phyloP scores from a whole-genome alignment of 352 stramenopile species.

The Phytophthora sp. region DNA sequence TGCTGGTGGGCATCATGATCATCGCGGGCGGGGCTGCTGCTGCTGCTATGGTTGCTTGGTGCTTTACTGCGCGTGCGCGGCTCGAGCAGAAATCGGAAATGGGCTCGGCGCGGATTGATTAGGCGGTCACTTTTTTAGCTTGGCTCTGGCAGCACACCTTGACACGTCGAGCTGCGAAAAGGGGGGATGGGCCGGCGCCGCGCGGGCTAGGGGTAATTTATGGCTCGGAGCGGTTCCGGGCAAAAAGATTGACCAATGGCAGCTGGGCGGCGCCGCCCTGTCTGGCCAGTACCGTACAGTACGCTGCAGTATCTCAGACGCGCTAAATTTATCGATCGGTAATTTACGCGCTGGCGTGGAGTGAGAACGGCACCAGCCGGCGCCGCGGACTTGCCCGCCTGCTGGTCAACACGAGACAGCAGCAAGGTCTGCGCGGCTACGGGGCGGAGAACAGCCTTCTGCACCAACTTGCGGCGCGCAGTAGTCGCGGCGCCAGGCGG shows the following conservation, averaged over 20 bases:
- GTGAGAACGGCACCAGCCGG: background rate
- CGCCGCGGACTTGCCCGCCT: too few species aligned
- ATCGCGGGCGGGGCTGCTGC: conserved; percentile 14
- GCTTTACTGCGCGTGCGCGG: conserved; percentile 22
- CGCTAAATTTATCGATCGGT: conserved; percentile 38
- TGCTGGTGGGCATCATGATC: conserved; percentile 40
- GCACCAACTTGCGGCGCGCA: conserved; percentile 9
- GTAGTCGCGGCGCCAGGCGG: conserved; percentile 20
- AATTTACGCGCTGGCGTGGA: conserved; percentile 25
- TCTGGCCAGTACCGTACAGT: conserved; percentile 35
- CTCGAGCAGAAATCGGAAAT: conserved; percentile 46
- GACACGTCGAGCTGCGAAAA: conserved; percentile 29
- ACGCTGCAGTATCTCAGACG: conserved; percentile 29
- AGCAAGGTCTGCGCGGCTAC: background rate
- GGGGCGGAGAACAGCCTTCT: conserved; percentile 31
- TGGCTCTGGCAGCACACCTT: conserved; percentile 24
- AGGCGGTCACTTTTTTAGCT: conserved; percentile 37
- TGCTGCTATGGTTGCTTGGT: conserved; percentile 18
- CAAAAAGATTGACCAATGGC: conserved; percentile 42
- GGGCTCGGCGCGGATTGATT: conserved; percentile 37
- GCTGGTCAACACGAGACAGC: conserved; percentile 9
- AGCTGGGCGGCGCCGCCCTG: conserved; percentile 31
- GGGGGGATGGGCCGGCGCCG: conserved; percentile 19
- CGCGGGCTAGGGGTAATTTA: conserved; percentile 34
- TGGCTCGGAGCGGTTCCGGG: conserved; percentile 24